Percentiles rank a stretch among this genome's conserved stretches.
phyloP scores from a whole-genome alignment of 331 rosid genomes.

The Dryas integrifolia region DNA sequence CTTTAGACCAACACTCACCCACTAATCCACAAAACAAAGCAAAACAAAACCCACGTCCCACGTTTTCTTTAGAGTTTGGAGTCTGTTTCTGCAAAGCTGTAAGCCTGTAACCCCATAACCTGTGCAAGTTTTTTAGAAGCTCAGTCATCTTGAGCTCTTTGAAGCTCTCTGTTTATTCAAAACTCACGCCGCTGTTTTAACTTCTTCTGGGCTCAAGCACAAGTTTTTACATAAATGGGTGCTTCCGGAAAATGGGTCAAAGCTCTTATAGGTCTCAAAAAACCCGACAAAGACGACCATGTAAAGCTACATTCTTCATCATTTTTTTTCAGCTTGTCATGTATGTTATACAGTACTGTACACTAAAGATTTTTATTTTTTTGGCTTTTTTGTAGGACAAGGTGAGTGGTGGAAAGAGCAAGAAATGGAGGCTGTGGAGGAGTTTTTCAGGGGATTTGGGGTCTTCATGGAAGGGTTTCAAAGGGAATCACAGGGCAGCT shows the following conservation, averaged over 20 bases:
- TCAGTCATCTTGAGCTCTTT: background rate
- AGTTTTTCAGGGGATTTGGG: constrained; percentile 67
- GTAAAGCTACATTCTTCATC: constrained; percentile 33
- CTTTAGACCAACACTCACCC: constrained; percentile 28
- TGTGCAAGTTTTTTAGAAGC: background rate
- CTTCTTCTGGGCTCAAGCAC: constrained; percentile 6
- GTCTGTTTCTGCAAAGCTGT: constrained; percentile 5
- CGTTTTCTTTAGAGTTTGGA: background rate
- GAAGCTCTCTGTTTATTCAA: background rate
- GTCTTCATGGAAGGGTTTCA: constrained; percentile 76
- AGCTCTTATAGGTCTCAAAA: constrained; percentile 63
- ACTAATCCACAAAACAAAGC: constrained; percentile 17
- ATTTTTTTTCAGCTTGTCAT: background rate
- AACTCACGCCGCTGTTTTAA: background rate
- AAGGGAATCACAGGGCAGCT: constrained; percentile 55
- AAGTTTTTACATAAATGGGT: constrained; percentile 49
- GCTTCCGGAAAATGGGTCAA: constrained; percentile 94
- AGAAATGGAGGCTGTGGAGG: constrained; percentile 91
- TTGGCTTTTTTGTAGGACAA: constrained; percentile 41
- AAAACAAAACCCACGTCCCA: constrained; percentile 21
- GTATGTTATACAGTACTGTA: no score
- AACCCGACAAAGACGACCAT: constrained; percentile 65
- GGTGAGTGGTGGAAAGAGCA: constrained; percentile 54
- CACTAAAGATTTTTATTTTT: no score
- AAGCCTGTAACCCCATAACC: no score